phyloP scores from a whole-genome alignment of 352 stramenopile genomes.

The Phytophthora constricta region DNA sequence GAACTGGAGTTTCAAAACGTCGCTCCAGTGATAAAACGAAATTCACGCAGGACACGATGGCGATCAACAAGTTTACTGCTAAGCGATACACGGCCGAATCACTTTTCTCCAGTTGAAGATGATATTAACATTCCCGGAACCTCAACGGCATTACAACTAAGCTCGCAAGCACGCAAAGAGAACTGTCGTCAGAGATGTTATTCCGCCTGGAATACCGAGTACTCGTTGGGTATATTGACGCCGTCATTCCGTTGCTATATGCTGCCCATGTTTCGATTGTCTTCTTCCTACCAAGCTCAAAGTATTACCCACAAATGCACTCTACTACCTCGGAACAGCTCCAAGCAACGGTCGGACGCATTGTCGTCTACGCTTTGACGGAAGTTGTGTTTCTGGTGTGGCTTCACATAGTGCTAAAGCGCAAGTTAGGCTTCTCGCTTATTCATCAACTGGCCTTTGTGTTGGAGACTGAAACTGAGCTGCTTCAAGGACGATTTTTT shows the following conservation, averaged over 20 bases:
- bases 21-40: too few species aligned
- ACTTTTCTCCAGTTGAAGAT: not conserved
- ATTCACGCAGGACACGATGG: not conserved
- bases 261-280: conserved; percentile 11
- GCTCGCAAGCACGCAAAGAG: not conserved
- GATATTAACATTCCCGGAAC: not conserved
- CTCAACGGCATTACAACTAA: not conserved
- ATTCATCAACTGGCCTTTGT: conserved; percentile 7
- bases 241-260: conserved; percentile 20
- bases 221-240: conserved; percentile 17
- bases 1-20: too few species aligned
- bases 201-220: conserved; percentile 28
- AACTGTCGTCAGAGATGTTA: conserved; percentile 1
- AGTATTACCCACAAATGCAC: conserved; percentile 23
- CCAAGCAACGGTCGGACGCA: conserved; percentile 11
- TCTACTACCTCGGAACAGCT: conserved; percentile 5
- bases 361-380: conserved; percentile 3
- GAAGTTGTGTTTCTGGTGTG: not conserved
- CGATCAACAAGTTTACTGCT: not conserved
- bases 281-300: conserved; percentile 4
- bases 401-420: conserved; percentile 13
- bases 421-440: conserved; percentile 25
- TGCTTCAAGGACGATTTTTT: conserved; percentile 13
- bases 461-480: not conserved
- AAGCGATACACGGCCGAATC: not conserved